Evolutionary conservation across 805 yeast genomes (phyloP), one percentile per base, ranked within the genome.

Genomic region (Pichia cabralensis): DNA sequence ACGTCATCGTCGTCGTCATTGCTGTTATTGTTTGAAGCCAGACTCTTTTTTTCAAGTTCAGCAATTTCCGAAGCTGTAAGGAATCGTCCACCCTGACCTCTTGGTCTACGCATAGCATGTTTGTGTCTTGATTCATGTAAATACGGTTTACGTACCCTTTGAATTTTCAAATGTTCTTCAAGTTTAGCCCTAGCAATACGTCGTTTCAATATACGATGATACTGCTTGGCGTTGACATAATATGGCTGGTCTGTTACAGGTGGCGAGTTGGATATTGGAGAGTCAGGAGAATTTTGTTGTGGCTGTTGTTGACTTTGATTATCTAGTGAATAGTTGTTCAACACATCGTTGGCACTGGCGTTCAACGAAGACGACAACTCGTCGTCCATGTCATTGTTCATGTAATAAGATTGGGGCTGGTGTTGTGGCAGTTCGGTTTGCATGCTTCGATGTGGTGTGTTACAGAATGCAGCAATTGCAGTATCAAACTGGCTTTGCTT

Each of bases 81-180:
- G 47, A 92, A 92, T 41, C 99, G 67, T 6, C 99, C 99, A 22
- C 98, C 98, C 61, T 92, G 97, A 19, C 99, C 99, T 48, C 99
- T 74, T 12, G 98, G 97, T 55, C 99, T 73, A 53, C 97, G 72
- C 98, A 92, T 92, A 3, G 99, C 99, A 56, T 92, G 99, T 55
- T 92, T 89, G 56, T 92, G 99, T 49, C 99, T 71, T 14, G 96
- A 84, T 58, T 92, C 98, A 54, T 92, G 99, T 32, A 92, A 58
- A 57, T 94, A 89, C 10, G 97, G 96, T 53, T 80, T 80, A 48
- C 97, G 74, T 13, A 94, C 94, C 43, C 95, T 71, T 13, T 92
- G 88, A 5, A 82, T 82, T 51, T 84, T 80, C 43, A 89, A 67
- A 28, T 76, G 74, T 52, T 92, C 97, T 52, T 92, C 97, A 26